Evolutionary conservation across 2,329 filamentous ascomycete species (phyloP), one percentile per base, ranked within the genome.

Genomic region (Fusarium poae): DNA sequence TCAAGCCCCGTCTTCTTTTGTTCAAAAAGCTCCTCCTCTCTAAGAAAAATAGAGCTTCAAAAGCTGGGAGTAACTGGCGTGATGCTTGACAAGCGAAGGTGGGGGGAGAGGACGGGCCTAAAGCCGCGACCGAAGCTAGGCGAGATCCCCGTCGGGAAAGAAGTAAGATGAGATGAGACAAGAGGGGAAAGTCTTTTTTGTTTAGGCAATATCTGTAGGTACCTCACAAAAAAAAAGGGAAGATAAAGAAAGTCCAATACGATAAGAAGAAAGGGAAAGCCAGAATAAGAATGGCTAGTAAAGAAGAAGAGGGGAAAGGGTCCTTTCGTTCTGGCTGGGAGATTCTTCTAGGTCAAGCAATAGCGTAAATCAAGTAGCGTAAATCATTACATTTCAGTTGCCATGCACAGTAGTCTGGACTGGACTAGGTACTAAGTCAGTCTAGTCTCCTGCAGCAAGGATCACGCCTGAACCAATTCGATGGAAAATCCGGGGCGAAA

Each of bases 401-500:
- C 39, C 18, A 39, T 39, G 35, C 35, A 39, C 35, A 39, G 35
- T 39, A 39, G 35, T 39, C 35, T 39, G 18, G 39, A 15, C 35
- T 39, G 18, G 39, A 15, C 39, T 34, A 18, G 32, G 32, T 16
- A n/a, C n/a, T n/a, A n/a, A n/a, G n/a, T n/a, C n/a, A 18, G 16
- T 34, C 32, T 42, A 65, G 61, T 53, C 60, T 65, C 48, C 57
- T 65, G 49, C 64, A 67, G 70, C 62, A 71, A 57, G 72, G 70
- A 74, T 74, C 72, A 72, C 65, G 60, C 65, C 65, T 63, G 72
- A 67, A 73, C 72, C 72, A 73, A 71, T 67, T 72, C 72, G 59
- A 74, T 67, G 70, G 72, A 64, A 74, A 74, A 74, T 74, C 72
- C 72, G 72, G 72, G 72, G 71, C 42, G 30, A 35, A 48, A 55